Base-by-base conservation (phyloP, 2,329 filamentous ascomycete genomes). In the Aureobasidium sp. region DNA sequence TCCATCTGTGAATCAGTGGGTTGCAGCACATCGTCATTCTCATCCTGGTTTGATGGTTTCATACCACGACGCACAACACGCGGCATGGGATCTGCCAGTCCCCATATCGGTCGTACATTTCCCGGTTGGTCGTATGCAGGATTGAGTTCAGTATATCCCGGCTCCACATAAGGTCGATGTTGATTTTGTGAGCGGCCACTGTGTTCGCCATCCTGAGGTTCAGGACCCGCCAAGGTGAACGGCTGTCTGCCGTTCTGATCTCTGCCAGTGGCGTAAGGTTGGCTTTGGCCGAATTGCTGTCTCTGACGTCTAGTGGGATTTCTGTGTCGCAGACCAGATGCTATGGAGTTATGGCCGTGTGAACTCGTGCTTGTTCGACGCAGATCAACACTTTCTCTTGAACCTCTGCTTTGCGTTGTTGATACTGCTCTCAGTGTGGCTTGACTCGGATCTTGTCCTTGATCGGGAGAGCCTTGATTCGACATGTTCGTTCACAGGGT, bases 21-120 rank as follows among this genome's bases (percentile, higher is more conserved):
- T 7, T 55, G 52, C 12, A 53, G 9, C 22, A 41, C 36, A 41
- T 53, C 36, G 6, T 53, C 49, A 7, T 52, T 14, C 14, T 39
- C 34, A 6, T 52, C 49, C 49, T 61, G 59, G 41, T 60, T 61
- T 0, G 77, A 76, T 0, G 79, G 79, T 1, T 81, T 75, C 47
- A 52, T 61, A 17, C 58, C 58, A 4, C 29, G 45, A 22, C 58
- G 58, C 15, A 61, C 25, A 17, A 45, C 37, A 20, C 58, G 45
- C 7, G 58, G 58, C 22, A 61, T 25, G 17, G 58, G 45, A 25
- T 51, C 44, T 39, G 58, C 58, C 48, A 61, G 14, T 12, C 31
- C 31, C 37, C 47, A 61, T 36, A 61, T 31, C 6, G 48, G 59
- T 12, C 45, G 27, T 22, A 22, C 17, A 31, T 52, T 44, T n/a